Evolutionary conservation across 2,329 filamentous ascomycete species (phyloP), one percentile per base, ranked within the genome.

Genomic region (Arthrobotrys iridis): DNA sequence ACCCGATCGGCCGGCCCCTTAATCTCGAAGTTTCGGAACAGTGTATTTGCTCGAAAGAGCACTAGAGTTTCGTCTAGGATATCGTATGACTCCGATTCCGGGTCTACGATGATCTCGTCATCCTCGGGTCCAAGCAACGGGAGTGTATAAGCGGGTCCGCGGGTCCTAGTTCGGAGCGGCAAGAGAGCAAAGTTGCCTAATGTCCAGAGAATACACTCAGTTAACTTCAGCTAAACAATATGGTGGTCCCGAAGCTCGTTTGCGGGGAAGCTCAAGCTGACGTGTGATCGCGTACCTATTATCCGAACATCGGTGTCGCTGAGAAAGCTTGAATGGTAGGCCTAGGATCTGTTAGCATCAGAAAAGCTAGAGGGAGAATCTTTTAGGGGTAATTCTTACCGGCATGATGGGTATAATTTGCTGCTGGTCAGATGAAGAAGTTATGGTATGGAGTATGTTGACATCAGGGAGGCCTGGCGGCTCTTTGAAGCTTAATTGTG

Each of bases 21-120:
- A 85, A 98, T 96, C 86, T 98, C 95, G 81, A 99, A 99, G 87
- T 98, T 99, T 81, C 95, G 91, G 87, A 98, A 99, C 84, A 99
- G 94, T 75, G 94, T 97, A 86, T 99, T 98, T 80, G 95, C 94
- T 78, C 95, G 92, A 87, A 98, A 99, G 57, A 98, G 88, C 10
- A 90, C 87, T 65, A 99, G 87, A 59, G 96, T 89, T 85, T 99
- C 95, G 84, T 99, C 95, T 65, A 98, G 88, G 77, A 95, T 92
- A 85, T 99, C 95, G 86, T 98, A 98, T 81, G 91, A 93, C 83
- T 97, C 93, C 83, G 89, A 90, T 82, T 95, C 92, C 57, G 93
- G 90, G 82, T 97, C 93, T 80, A 86, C 82, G 66, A 85, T 84
- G 63, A 83, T 79, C 28, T 85, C 83, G 75, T 82, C 81, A 68